Conservation (phyloP, 495 filamentous ascomycete species). For the Neurospora intermedia region DNA sequence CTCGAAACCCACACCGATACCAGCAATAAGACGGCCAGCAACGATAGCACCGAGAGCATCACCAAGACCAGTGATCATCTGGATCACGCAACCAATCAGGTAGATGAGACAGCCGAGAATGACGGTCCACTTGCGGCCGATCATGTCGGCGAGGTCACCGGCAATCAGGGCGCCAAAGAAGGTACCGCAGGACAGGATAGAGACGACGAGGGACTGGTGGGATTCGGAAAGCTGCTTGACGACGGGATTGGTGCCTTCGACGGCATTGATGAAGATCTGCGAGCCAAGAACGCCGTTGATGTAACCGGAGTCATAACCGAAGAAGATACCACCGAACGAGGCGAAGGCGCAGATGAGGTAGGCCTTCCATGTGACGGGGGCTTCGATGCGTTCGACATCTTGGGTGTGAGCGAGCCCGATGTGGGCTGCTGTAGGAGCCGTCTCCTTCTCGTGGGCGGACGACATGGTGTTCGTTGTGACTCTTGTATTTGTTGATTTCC, state of each 20-base stretch:
- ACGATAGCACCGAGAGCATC: constrained; percentile 44
- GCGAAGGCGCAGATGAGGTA: constrained; percentile 63
- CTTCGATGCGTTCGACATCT: constrained; percentile 47
- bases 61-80: constrained; percentile 36
- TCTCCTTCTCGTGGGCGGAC: constrained; percentile 12
- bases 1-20: constrained; percentile 65
- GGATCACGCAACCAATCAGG: constrained; percentile 51
- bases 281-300: constrained; percentile 51
- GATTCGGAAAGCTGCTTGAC: constrained; percentile 12
- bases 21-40: constrained; percentile 59
- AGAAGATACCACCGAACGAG: constrained; percentile 59
- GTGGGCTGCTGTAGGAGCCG: constrained; percentile 6
- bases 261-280: constrained; percentile 36
- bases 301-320: constrained; percentile 55
- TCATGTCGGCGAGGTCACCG: constrained; percentile 57
- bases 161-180: constrained; percentile 67
- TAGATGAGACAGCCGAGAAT: constrained; percentile 56
- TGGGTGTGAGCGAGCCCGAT: constrained; percentile 12
- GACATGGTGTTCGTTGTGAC: constrained; percentile 11
- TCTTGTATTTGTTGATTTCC: not conserved
- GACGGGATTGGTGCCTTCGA: constrained; percentile 22
- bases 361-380: constrained; percentile 54
- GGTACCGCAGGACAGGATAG: constrained; percentile 64
- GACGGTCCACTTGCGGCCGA: constrained; percentile 59
- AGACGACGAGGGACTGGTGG: constrained; percentile 54